phyloP scores from a whole-genome alignment of 257 asterid genomes.

The Solanum piurae region DNA sequence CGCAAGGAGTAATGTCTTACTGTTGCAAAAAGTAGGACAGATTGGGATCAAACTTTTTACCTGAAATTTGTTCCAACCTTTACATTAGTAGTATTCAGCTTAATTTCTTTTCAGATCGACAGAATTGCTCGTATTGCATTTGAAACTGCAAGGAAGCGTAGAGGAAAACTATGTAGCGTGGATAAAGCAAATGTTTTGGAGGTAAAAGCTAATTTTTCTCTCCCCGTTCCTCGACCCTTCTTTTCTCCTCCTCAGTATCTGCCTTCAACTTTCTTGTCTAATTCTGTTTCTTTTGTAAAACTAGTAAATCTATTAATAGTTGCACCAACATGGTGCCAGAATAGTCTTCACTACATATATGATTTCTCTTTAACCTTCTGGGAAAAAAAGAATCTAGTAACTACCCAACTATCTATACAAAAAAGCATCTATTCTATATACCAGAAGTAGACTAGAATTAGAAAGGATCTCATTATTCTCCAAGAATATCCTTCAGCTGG shows the following conservation, averaged over 20 bases:
- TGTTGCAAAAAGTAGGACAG: background rate
- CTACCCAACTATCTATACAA: background rate
- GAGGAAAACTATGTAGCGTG: slow-evolving; percentile 87
- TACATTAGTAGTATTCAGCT: background rate
- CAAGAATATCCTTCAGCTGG: background rate
- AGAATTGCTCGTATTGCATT: slow-evolving; percentile 97
- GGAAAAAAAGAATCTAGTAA: background rate
- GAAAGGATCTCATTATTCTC: background rate
- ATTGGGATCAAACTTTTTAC: background rate
- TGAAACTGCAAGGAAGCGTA: slow-evolving; percentile 86
- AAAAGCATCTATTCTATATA: background rate
- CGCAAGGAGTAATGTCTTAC: background rate
- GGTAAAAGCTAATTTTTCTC: slow-evolving; percentile 28
- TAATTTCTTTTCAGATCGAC: slow-evolving; percentile 51
- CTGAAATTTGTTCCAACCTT: background rate
- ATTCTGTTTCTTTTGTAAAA: background rate
- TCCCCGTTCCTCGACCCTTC: background rate
- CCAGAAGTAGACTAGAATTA: background rate
- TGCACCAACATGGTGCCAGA: background rate
- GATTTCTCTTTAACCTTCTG: background rate
- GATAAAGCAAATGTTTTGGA: slow-evolving; percentile 99
- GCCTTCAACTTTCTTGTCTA: background rate
- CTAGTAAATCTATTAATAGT: background rate
- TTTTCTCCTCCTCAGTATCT: background rate
- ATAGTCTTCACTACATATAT: background rate